A percentile compares a stretch with the other conserved stretches of the same genome.
Evolutionary conservation across 2,329 filamentous ascomycete species (phyloP).

Genomic region (Diplodia mutila): DNA sequence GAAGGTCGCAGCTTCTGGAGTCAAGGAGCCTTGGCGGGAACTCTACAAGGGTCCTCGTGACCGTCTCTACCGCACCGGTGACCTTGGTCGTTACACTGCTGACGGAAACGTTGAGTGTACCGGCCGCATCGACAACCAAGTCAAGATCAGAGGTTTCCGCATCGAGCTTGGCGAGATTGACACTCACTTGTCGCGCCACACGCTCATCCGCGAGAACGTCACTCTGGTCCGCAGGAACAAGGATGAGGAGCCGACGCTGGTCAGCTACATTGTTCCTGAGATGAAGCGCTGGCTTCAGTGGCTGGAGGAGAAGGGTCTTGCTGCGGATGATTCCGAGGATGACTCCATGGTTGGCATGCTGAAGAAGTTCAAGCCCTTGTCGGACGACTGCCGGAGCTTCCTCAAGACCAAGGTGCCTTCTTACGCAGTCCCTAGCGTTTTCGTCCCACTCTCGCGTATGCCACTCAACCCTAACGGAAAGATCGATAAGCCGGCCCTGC

Average conservation of each 20-base stretch:
- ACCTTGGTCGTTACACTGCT: constrained; percentile 75
- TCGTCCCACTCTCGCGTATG: constrained; percentile 72
- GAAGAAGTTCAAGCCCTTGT: constrained; percentile 64
- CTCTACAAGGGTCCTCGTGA: constrained; percentile 83
- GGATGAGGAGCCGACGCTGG: constrained; percentile 81
- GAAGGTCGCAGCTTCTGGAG: constrained; percentile 49
- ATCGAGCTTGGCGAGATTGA: constrained; percentile 96
- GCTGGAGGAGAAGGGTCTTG: constrained; percentile 54
- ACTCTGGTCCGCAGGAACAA: constrained; percentile 83
- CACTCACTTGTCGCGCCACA: constrained; percentile 73
- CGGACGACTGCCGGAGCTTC: constrained; percentile 65
- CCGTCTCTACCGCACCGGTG: constrained; percentile 83
- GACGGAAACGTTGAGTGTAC: constrained; percentile 76
- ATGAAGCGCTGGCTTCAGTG: constrained; percentile 72
- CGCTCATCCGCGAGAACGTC: constrained; percentile 79
- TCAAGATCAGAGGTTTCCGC: constrained; percentile 94
- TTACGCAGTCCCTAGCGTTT: constrained; percentile 75
- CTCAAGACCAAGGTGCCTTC: constrained; percentile 72
- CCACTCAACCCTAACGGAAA: constrained; percentile 84
- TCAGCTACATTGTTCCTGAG: constrained; percentile 90
- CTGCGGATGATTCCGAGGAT: constrained; percentile 46
- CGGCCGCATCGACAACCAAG: constrained; percentile 82
- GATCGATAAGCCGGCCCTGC: constrained; percentile 76
- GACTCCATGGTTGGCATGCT: constrained; percentile 57
- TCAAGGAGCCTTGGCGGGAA: constrained; percentile 73